Evolutionary conservation across 2,329 filamentous ascomycete species (phyloP), one percentile per base, ranked within the genome.

Genomic region (Aphanocladium album): DNA sequence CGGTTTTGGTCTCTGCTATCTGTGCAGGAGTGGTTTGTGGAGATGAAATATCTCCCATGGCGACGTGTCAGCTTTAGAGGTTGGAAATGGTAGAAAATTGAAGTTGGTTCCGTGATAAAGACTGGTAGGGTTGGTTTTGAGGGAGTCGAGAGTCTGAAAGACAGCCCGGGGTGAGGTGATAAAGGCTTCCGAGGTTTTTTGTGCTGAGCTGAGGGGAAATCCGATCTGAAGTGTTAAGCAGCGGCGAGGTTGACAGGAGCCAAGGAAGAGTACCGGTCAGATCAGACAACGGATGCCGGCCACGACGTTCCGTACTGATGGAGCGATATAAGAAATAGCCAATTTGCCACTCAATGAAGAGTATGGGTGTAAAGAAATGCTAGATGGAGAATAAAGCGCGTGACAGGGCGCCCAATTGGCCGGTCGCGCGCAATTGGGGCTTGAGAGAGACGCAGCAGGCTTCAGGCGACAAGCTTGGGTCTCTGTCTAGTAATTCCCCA

Each of bases 1-100:
- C 39, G 12, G 16, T 23, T n/a, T 17, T 23, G 17, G n/a, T 16
- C 49, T 60, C 45, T 21, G 27, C n/a, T 3, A 37, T 35, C 33
- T 50, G 19, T 17, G 27, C 37, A 27, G 57, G 19, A 53, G 21
- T 21, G 16, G 9, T 47, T n/a, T 30, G 57, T 47, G 57, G 41
- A 39, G 57, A 54, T 33, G 57, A 25, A 19, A 54, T 54, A 33
- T 60, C 57, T 37, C 50, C 57, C 57, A 60, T 60, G 21, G 16
- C 49, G 16, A 5, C 17, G 19, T 47, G 30, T 33, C 50, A 27
- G 25, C 19, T 47, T 47, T 51, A 19, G n/a, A 35, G 17, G 23
- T 27, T 23, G 27, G n/a, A 17, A 27, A 5, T 4, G n/a, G 14
- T 3, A 6, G 19, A 41, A 21, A 25, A 19, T 5, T 27, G 5